Conservation (phyloP, 257 asterid genomes). For the Echites panduratus region DNA sequence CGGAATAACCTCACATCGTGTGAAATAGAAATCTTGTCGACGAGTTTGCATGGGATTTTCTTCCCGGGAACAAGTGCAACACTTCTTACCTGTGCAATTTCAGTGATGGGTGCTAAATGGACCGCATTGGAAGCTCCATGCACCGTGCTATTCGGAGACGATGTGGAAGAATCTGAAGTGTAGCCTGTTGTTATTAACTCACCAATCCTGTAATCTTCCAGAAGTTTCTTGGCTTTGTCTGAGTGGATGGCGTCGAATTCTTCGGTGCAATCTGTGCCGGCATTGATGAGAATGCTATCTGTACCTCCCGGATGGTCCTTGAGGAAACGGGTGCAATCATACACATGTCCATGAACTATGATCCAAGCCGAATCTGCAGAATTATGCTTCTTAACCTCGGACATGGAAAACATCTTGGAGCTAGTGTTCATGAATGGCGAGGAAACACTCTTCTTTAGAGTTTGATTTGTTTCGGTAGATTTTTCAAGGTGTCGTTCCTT, state of each 20-base stretch:
- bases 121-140: conserved; percentile 49
- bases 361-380: conserved; percentile 80
- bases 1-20: conserved; percentile 69
- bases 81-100: conserved; percentile 24
- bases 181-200: conserved; percentile 70
- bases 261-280: conserved; percentile 88
- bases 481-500: conserved; percentile 63
- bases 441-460: conserved; percentile 66
- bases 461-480: conserved; percentile 35
- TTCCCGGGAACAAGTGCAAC: conserved; percentile 61
- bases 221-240: conserved; percentile 61
- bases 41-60: conserved; percentile 63
- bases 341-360: conserved; percentile 81
- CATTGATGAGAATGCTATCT: conserved; percentile 83
- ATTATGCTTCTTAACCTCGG: conserved; percentile 74
- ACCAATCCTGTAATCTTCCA: conserved; percentile 75
- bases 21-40: conserved; percentile 46
- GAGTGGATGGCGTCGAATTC: conserved; percentile 96
- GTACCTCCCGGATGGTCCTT: conserved; percentile 90
- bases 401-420: conserved; percentile 42
- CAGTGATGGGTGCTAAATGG: conserved; percentile 47
- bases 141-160: conserved; percentile 67
- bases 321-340: conserved; percentile 73
- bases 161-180: conserved; percentile 43
- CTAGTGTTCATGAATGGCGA: conserved; percentile 85